Base-by-base conservation (phyloP, 371 early-diverging fungal genomes). In the Parasitella parasitica region DNA sequence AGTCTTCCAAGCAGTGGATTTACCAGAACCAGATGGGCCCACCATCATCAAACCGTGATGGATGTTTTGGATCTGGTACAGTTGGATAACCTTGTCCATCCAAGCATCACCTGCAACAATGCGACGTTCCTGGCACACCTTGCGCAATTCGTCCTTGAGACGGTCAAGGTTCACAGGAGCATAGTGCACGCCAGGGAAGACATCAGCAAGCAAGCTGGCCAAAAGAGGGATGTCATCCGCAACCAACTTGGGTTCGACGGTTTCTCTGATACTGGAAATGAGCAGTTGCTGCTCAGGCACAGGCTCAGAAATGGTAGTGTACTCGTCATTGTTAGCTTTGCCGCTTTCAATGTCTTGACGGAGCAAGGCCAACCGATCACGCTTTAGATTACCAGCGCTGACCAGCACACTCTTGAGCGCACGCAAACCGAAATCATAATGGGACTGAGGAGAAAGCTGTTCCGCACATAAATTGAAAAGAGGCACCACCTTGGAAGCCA, bases 21-120 rank as follows among this genome's bases (percentile, higher is more conserved):
- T 99, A 60, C 99, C 99, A 54, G 91, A 89, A 51, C 98, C 98
- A 12, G 97, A 93, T 2, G 96, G 95, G 36, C 99, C 99, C 2
- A 98, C 98, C 94, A 98, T 91, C 98, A 99, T 99, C 55, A 99
- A 64, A 72, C 99, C 99, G 74, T 99, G 99, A 73, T 97, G 95
- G 57, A 99, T 95, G 63, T 91, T 89, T 77, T 97, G 98, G 61
- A 98, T 97, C 70, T 97, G 95, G 68, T 96, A 93, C 43, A 99
- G 82, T 72, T 99, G 99, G 59, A 97, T 83, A 20, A 97, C 92
- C 80, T 99, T 99, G 32, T 96, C 96, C 77, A 98, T 71, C 98
- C 97, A 99, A 27, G 83, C 80, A 37, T 88, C 89, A 37, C 91
- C 93, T 16, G 79, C 74, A 26, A 94, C 91, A 36, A 93, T 71